Evolutionary conservation across 176 grass and related monocot genomes (phyloP).

Genomic region (Bothriochloa decipiens): DNA sequence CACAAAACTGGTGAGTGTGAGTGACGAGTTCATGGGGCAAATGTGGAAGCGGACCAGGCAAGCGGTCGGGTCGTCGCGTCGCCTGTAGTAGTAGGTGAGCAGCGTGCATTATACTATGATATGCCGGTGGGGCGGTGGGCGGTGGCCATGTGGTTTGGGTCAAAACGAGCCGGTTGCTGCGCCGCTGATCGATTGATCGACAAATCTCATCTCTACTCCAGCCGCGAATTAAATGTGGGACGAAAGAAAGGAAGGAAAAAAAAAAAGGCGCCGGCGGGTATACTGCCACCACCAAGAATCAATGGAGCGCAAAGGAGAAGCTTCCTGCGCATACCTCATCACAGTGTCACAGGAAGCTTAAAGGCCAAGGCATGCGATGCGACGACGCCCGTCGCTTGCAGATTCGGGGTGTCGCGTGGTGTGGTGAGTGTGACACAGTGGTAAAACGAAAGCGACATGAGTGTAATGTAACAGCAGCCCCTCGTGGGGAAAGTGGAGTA

Average conservation of each 20-base stretch:
- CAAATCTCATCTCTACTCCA: conserved; percentile 11
- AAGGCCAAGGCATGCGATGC: conserved; percentile 47
- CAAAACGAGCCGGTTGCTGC: conserved; percentile 28
- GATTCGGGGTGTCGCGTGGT: conserved; percentile 31
- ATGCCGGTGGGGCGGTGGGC: background rate
- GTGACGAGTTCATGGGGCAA: conserved; percentile 40
- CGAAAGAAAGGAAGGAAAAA: background rate
- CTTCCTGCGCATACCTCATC: conserved; percentile 8
- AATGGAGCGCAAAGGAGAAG: background rate
- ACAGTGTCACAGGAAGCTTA: conserved; percentile 38
- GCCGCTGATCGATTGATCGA: conserved; percentile 44
- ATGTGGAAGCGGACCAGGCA: conserved; percentile 20
- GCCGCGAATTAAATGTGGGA: background rate
- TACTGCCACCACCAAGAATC: background rate
- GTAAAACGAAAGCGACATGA: conserved; percentile 11
- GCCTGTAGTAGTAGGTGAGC: conserved; percentile 29
- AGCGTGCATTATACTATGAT: conserved; percentile 26
- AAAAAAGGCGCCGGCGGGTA: background rate
- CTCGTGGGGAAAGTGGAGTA: conserved; percentile 7
- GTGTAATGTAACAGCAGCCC: background rate
- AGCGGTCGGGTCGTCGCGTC: conserved; percentile 6
- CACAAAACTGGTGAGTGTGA: background rate
- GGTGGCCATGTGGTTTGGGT: conserved; percentile 47
- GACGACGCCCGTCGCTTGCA: conserved; percentile 24
- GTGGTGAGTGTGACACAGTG: background rate